Evolutionary conservation across 306 rosid species (phyloP).

Genomic region (Acacia acuminata): DNA sequence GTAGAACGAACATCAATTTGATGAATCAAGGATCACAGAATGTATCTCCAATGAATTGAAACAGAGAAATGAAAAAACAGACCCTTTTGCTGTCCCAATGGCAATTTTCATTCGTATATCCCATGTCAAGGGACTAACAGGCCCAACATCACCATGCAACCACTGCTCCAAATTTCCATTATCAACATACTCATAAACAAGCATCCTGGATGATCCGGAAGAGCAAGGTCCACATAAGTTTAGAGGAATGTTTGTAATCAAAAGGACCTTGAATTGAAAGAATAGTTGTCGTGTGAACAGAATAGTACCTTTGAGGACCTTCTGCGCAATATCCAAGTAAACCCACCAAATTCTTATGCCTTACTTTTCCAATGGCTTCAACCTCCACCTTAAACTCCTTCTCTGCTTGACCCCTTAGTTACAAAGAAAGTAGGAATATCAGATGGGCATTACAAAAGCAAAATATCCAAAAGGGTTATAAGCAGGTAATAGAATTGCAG

Average conservation of each 20-base stretch:
- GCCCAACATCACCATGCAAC: constrained; percentile 95
- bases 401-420: constrained; percentile 88
- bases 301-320: constrained; percentile 78
- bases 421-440: constrained; percentile 21
- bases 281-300: constrained; percentile 25
- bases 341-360: constrained; percentile 98
- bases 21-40: neutral
- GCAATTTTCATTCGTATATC: constrained; percentile 88
- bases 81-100: constrained; percentile 96
- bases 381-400: constrained; percentile 97
- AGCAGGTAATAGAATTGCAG: constrained; percentile 2
- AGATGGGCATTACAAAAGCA: neutral
- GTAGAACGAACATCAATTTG: constrained; percentile 15
- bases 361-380: constrained; percentile 97
- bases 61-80: constrained; percentile 27
- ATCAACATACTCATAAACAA: constrained; percentile 89
- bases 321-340: constrained; percentile 92
- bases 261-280: constrained; percentile 24
- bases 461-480: neutral
- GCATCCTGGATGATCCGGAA: constrained; percentile 65
- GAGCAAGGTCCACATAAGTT: constrained; percentile 5
- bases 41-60: constrained; percentile 5
- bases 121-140: constrained; percentile 95
- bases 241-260: neutral
- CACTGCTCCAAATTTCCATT: constrained; percentile 98